Evolutionary conservation across 768 basidiomycete genomes (phyloP).

Genomic region (Mycena kentingensis): DNA sequence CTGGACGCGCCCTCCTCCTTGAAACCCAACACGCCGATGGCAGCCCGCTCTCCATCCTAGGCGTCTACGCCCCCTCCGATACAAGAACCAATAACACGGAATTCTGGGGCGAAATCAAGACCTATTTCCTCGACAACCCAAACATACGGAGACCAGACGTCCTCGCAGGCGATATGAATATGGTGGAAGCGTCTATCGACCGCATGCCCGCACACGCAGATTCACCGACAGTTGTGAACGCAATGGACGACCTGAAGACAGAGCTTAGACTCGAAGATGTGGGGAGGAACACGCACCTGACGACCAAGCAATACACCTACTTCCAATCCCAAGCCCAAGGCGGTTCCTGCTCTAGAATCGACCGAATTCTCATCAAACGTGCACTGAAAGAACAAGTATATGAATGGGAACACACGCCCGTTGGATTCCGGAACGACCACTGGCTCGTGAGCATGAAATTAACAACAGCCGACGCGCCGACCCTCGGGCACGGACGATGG

Average conservation of each 20-base stretch:
- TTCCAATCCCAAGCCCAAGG: too few species aligned
- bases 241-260: slow-evolving; percentile 5
- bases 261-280: background rate
- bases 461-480: slow-evolving; percentile 22
- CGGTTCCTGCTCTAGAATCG: slow-evolving; percentile 40
- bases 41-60: background rate
- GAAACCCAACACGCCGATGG: slow-evolving; percentile 4
- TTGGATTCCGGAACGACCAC: slow-evolving; percentile 34
- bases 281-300: background rate
- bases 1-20: slow-evolving; percentile 8
- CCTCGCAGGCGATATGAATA: slow-evolving; percentile 6
- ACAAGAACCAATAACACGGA: background rate
- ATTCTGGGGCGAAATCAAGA: background rate
- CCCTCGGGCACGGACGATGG: slow-evolving; percentile 37
- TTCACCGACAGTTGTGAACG: background rate
- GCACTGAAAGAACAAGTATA: background rate
- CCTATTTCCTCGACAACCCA: background rate
- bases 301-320: background rate
- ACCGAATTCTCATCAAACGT: slow-evolving; percentile 36
- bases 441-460: slow-evolving; percentile 28
- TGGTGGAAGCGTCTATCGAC: slow-evolving; percentile 17
- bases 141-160: background rate
- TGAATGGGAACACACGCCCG: slow-evolving; percentile 28
- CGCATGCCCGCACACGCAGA: slow-evolving; percentile 10
- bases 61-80: slow-evolving; percentile 5